Base-by-base conservation (phyloP, 2,329 filamentous ascomycete species). In the Botrytis hyacinthi region DNA sequence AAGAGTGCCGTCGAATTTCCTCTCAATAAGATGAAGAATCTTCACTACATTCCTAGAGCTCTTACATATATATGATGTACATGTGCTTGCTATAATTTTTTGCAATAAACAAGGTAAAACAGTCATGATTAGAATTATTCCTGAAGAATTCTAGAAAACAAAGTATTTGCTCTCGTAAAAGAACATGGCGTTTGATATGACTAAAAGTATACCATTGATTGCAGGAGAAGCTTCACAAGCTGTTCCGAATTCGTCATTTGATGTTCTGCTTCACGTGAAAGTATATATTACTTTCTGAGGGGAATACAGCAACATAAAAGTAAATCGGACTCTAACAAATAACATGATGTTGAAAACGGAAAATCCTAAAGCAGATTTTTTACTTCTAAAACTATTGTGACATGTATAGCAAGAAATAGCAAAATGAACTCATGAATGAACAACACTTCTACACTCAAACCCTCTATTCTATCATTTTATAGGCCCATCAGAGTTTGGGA, bases 401-500 rank as follows among this genome's bases (percentile, higher is more conserved):
- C 22, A 16, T n/a, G n/a, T n/a, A 5, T 40, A n/a, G 4, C 26
- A n/a, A 26, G 1, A 62, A 62, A 62, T 26, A 18, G 60, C 22
- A 9, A n/a, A n/a, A 18, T 22, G 12, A 26, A 26, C 26, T 6
- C 14, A 8, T 5, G 1, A 40, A 12, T 12, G 20, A n/a, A 62
- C 22, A 18, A n/a, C 8, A 62, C 6, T 40, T 1, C 14, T 8
- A 0, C 40, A 40, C 22, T 14, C 1, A 18, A 62, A 18, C 22
- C 3, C 6, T 35, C 6, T 14, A n/a, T n/a, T 37, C 22, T 51
- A n/a, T 12, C 22, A 3, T 54, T n/a, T 29, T 29, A 0, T 40
- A 62, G 7, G 22, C 6, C 7, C 12, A 9, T 26, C 26, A n/a
- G 4, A 37, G 0, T 18, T 42, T n/a, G 0, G 16, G 1, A 18